Percentiles rank a stretch among this genome's conserved stretches.
phyloP scores from a whole-genome alignment of 352 stramenopile genomes.

The Phytophthora podocarpi region DNA sequence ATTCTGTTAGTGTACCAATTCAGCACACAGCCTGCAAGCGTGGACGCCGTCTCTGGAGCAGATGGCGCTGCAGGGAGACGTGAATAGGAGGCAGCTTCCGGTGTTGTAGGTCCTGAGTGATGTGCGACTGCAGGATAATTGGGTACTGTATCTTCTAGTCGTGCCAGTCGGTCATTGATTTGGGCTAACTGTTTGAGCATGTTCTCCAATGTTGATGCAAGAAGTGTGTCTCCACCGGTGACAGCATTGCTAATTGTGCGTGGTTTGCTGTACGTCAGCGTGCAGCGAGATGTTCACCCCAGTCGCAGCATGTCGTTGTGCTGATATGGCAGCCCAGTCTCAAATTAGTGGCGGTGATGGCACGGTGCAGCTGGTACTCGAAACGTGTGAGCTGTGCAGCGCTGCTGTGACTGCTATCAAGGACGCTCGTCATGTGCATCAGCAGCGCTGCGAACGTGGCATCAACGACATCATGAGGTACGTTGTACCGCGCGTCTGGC shows the following conservation, averaged over 20 bases:
- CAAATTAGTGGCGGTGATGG: neutral
- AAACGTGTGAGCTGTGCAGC: neutral
- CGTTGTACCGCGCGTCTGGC: slow-evolving; percentile 6
- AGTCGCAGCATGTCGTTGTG: neutral
- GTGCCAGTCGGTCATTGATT: too few relatives aligned
- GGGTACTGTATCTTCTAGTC: slow-evolving; percentile 1
- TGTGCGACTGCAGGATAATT: too few relatives aligned
- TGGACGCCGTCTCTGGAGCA: slow-evolving; percentile 5
- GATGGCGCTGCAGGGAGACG: too few relatives aligned
- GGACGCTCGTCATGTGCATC: slow-evolving; percentile 2
- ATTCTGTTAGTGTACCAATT: slow-evolving; percentile 13
- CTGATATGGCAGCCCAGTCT: slow-evolving; percentile 1
- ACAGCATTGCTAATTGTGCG: slow-evolving; percentile 1
- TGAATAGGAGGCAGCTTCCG: too few relatives aligned
- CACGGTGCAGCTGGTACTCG: neutral
- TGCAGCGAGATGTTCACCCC: neutral
- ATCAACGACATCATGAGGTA: neutral
- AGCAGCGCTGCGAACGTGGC: slow-evolving; percentile 8
- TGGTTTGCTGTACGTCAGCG: slow-evolving; percentile 5
- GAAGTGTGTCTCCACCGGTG: neutral
- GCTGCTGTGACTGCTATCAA: neutral
- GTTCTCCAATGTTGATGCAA: slow-evolving; percentile 11
- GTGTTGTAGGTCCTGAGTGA: too few relatives aligned
- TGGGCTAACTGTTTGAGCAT: slow-evolving; percentile 4
- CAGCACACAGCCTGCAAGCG: neutral